These are phyloP conservation scores for Butyriboletus appendiculatus DNA, from an alignment of 1,284 basidiomycete species.

Conservation along the genomic window DNA sequence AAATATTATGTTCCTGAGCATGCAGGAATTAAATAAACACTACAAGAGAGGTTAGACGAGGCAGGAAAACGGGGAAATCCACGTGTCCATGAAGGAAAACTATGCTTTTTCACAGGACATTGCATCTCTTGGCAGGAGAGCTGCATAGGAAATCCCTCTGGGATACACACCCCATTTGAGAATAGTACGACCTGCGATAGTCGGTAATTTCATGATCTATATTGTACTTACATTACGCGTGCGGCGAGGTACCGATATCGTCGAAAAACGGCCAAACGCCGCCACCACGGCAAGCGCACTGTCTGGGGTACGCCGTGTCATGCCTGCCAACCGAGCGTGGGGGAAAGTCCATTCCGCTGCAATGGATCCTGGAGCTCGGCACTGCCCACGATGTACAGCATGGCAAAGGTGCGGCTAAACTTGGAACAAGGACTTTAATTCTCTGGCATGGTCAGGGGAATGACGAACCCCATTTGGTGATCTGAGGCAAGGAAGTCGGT, in stretches of 20 bases:
- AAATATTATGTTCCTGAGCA: neutral
- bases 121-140: neutral
- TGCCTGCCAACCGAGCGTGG: no score
- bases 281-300: no score
- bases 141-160: neutral
- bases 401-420: neutral
- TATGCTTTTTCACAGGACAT: neutral
- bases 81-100: neutral
- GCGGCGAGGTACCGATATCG: neutral
- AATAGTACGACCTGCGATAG: neutral
- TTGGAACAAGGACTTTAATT: neutral
- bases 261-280: no score
- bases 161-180: neutral
- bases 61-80: neutral
- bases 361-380: neutral
- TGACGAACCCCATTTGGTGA: neutral
- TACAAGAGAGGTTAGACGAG: neutral
- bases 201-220: neutral
- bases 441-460: neutral
- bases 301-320: no score
- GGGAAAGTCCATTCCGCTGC: neutral
- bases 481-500: neutral
- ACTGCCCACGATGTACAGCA: neutral
- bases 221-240: neutral
- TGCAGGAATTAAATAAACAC: no score